phyloP scores from a whole-genome alignment of 2,329 filamentous ascomycete genomes.

The Neonectria magnoliae region DNA sequence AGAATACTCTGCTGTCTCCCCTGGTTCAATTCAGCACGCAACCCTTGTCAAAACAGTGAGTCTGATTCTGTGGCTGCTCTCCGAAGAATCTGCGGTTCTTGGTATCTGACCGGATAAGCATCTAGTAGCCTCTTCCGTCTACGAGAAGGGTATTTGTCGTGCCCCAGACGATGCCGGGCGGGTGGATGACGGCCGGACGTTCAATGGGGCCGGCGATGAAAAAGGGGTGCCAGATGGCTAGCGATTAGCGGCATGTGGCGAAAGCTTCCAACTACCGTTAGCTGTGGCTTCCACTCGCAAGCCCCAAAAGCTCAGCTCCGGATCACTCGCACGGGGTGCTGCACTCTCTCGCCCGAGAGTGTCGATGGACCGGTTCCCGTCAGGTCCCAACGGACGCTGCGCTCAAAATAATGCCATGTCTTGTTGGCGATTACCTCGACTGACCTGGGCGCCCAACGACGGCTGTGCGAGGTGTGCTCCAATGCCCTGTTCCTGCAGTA shows the following conservation, averaged over 20 bases:
- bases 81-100: slow-evolving; percentile 1
- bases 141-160: slow-evolving; percentile 6
- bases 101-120: neutral
- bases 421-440: slow-evolving; percentile 20
- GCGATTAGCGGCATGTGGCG: slow-evolving; percentile 2
- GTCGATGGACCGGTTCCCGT: slow-evolving; percentile 10
- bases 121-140: slow-evolving; percentile 2
- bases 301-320: neutral
- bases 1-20: neutral
- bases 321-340: slow-evolving; percentile 4
- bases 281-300: neutral
- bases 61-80: neutral
- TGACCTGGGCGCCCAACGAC: slow-evolving; percentile 25
- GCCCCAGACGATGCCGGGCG: slow-evolving; percentile 5
- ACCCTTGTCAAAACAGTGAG: neutral
- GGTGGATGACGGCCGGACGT: slow-evolving; percentile 4
- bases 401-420: slow-evolving; percentile 33
- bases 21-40: neutral
- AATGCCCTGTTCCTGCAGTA: slow-evolving; percentile 44
- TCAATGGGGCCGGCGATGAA: slow-evolving; percentile 18
- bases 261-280: slow-evolving; percentile 6
- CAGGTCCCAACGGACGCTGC: slow-evolving; percentile 25
- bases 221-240: slow-evolving; percentile 28
- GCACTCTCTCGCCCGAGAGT: slow-evolving; percentile 10
- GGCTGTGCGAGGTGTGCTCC: slow-evolving; percentile 26